A percentile compares a stretch with the other conserved stretches of the same genome.
These are phyloP conservation scores for Lachancea lanzarotensis DNA, from an alignment of 805 yeast species.

Conservation along the genomic window DNA sequence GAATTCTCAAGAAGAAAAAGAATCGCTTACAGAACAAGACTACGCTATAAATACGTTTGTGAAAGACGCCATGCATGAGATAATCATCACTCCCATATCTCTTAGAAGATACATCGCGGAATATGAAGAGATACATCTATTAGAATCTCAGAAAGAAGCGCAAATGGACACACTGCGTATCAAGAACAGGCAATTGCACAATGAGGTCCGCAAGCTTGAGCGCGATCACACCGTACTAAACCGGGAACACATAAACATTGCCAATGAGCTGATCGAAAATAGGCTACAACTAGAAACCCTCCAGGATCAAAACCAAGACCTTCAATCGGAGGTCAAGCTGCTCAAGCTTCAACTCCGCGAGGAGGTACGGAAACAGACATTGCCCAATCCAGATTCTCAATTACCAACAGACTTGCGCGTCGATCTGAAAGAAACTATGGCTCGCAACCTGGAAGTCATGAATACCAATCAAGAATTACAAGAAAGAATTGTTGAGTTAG, in stretches of 20 bases:
- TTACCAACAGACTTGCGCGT: conserved; percentile 38
- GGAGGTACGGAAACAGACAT: conserved; percentile 25
- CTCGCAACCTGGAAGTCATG: conserved; percentile 60
- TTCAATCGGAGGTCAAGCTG: conserved; percentile 43
- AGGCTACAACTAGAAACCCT: conserved; percentile 70
- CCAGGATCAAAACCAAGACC: conserved; percentile 63
- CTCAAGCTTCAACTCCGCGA: conserved; percentile 37
- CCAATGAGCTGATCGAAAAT: conserved; percentile 79
- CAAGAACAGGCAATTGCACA: conserved; percentile 64
- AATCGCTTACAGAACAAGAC: too few species aligned
- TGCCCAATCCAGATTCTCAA: conserved; percentile 32
- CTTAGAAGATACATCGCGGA: conserved; percentile 67
- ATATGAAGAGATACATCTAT: conserved; percentile 61
- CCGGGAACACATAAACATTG: conserved; percentile 77
- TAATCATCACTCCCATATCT: conserved; percentile 66
- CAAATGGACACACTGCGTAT: conserved; percentile 58
- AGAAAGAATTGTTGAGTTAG: conserved; percentile 42
- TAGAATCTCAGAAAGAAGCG: conserved; percentile 57
- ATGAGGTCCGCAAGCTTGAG: conserved; percentile 69
- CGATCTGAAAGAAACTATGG: conserved; percentile 55
- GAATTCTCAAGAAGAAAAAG: too few species aligned
- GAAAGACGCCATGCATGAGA: conserved; percentile 58
- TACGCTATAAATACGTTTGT: conserved; percentile 73
- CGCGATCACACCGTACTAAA: conserved; percentile 61
- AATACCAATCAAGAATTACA: conserved; percentile 52